Base-by-base conservation (phyloP, 306 rosid species). In the Canavalia gladiata region DNA sequence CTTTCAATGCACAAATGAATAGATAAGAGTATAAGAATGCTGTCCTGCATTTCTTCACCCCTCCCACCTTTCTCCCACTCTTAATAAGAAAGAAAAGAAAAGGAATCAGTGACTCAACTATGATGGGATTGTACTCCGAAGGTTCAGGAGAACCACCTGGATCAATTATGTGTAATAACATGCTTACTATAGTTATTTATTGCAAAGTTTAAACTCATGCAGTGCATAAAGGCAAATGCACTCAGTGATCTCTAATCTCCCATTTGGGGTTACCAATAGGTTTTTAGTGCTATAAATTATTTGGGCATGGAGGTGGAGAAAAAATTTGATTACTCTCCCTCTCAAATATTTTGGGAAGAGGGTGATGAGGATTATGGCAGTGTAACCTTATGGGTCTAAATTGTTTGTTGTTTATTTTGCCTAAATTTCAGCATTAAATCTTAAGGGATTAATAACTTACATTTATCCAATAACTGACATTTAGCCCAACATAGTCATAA, bases 1-100 rank as follows among this genome's bases (percentile, higher is more conserved):
- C 71, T 75, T 60, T 75, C 59, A 1, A 45, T 59, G 79, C 31
- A 37, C 34, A 42, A 35, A 41, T 37, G 58, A 71, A 50, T 52
- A 52, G 63, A 39, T n/a, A 72, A 33, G 6, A 58, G 0, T 30
- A 43, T 74, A 42, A n/a, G 9, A 41, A 42, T 43, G 52, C 43
- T 58, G 31, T 49, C 56, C 45, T 74, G 68, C 46, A 57, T 30
- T 43, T 74, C 8, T 28, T 57, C 55, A 11, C 74, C 37, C 57
- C 43, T 71, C 63, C 49, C 3, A 33, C 68, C 11, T 41, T 34
- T 28, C 54, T 13, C 56, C 25, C 57, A 10, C 37, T 43, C 34
- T 54, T 6, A 50, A 12, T 34, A 37, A 18, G 59, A 68, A 45
- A 31, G 33, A 7, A 72, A 35, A 37, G 7, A 4, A 29, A 47